phyloP scores from a whole-genome alignment of 257 asterid species.

The Nicotiana otophora region DNA sequence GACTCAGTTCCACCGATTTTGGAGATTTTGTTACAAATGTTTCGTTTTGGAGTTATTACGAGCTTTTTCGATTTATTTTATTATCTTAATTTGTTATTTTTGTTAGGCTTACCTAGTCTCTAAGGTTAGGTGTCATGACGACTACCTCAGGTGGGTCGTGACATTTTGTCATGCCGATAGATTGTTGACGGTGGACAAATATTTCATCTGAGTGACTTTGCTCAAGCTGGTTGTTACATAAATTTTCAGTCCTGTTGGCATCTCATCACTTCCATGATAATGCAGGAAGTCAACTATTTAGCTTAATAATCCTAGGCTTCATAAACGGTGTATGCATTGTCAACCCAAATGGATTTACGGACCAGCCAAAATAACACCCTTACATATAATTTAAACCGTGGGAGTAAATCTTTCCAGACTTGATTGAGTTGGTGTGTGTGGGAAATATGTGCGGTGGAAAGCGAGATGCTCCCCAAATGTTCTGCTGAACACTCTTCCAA shows the following conservation, averaged over 20 bases:
- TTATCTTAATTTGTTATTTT: too few species aligned
- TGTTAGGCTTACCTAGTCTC: too few species aligned
- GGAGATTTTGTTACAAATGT: too few species aligned
- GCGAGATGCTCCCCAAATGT: too few species aligned
- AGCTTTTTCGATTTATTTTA: too few species aligned
- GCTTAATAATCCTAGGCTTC: neutral
- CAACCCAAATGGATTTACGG: neutral
- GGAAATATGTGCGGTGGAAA: too few species aligned
- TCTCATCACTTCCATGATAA: neutral
- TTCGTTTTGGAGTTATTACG: too few species aligned
- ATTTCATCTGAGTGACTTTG: neutral
- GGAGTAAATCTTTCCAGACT: neutral
- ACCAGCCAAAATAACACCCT: neutral
- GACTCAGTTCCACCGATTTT: too few species aligned
- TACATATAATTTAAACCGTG: neutral
- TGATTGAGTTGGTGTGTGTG: too few species aligned
- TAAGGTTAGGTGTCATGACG: too few species aligned
- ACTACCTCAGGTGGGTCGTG: too few species aligned
- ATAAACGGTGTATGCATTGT: neutral
- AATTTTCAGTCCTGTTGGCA: neutral
- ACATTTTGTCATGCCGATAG: neutral
- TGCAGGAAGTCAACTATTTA: neutral
- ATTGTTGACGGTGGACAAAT: neutral
- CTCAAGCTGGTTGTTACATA: neutral
- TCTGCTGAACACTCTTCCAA: neutral